Evolutionary conservation across 192 early-diverging fungal species (phyloP).

Genomic region (Rhizophagus prolifer): DNA sequence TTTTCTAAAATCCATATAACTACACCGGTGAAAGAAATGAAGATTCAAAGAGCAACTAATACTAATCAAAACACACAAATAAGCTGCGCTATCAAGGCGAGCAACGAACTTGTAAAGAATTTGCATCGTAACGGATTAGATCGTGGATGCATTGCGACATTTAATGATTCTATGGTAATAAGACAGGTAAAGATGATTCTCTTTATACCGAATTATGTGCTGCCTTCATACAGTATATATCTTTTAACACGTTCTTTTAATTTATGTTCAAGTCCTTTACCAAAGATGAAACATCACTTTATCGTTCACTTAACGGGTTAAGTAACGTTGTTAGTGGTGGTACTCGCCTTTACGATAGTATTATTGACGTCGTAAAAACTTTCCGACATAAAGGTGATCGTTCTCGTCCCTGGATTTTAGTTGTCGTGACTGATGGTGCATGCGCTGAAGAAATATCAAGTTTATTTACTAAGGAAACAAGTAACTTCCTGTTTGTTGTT

Average conservation of each 20-base stretch:
- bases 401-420: slow-evolving; percentile 19
- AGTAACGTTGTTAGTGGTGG: neutral
- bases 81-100: slow-evolving; percentile 18
- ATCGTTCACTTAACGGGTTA: slow-evolving; percentile 19
- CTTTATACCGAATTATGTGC: neutral
- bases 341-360: slow-evolving; percentile 25
- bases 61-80: neutral
- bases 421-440: slow-evolving; percentile 25
- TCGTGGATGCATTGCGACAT: slow-evolving; percentile 24
- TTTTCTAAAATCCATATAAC: no score
- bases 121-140: slow-evolving; percentile 29
- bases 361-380: neutral
- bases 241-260: neutral
- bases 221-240: neutral
- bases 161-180: slow-evolving; percentile 15
- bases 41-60: neutral
- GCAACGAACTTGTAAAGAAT: slow-evolving; percentile 22
- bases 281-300: neutral
- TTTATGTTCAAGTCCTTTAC: slow-evolving; percentile 19
- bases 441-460: neutral
- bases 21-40: neutral
- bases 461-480: neutral
- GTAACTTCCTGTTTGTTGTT: slow-evolving; percentile 25
- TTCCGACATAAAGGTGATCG: neutral
- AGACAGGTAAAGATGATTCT: slow-evolving; percentile 17